phyloP scores from a whole-genome alignment of 23 red algal genomes.

The Gracilaria caudata region DNA sequence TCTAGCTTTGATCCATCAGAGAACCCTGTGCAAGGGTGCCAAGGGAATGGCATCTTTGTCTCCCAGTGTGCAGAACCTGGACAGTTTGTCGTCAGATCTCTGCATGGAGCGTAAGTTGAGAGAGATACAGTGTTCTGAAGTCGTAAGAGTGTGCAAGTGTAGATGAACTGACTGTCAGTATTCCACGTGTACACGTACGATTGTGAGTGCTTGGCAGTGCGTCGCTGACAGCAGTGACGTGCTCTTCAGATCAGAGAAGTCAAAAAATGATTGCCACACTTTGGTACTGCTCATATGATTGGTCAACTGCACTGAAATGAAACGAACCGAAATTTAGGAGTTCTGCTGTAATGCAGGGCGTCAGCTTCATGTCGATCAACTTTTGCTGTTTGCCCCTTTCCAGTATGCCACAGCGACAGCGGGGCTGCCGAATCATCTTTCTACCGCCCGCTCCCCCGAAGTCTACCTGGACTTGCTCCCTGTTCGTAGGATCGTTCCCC shows the following conservation, averaged over 20 bases:
- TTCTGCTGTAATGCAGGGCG: constrained; percentile 32
- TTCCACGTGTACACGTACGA: no score
- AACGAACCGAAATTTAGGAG: constrained; percentile 9
- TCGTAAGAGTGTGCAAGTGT: no score
- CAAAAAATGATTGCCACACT: not conserved
- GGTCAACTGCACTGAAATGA: constrained; percentile 16
- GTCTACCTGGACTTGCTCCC: not conserved
- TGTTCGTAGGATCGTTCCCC: not conserved
- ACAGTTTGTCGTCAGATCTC: no score
- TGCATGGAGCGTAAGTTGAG: no score
- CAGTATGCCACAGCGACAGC: not conserved
- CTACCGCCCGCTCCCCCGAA: not conserved
- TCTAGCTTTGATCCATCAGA: no score
- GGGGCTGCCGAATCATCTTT: not conserved
- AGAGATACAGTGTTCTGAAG: no score
- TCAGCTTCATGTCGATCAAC: constrained; percentile 12
- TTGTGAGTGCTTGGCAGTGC: no score
- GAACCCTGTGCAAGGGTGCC: no score
- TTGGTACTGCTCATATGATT: not conserved
- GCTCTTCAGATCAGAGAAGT: constrained; percentile 3
- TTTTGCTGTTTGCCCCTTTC: not conserved
- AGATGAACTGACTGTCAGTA: no score
- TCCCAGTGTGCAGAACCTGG: no score
- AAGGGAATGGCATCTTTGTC: no score
- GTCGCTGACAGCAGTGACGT: constrained; percentile 9